A percentile compares a stretch with the other conserved stretches of the same genome.
phyloP scores from a whole-genome alignment of 306 rosid species.

The Psophocarpus tetragonolobus region DNA sequence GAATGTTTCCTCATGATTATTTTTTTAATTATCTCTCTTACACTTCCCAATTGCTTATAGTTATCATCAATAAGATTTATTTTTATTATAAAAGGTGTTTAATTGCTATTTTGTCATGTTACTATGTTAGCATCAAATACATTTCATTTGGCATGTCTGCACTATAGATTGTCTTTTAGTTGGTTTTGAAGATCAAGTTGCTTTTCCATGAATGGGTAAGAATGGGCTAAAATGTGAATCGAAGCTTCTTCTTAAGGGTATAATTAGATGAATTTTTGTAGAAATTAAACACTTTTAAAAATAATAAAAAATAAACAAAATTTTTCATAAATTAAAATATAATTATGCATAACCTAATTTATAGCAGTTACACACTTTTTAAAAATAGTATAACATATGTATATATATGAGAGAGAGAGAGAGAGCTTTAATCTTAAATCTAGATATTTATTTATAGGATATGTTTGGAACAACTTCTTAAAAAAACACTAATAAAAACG shows the following conservation, averaged over 20 bases:
- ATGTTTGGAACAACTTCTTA: too few relatives aligned
- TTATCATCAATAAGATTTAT: background rate
- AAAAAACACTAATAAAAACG: too few relatives aligned
- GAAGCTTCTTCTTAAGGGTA: background rate
- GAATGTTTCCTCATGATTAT: conserved; percentile 17
- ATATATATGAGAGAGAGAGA: too few relatives aligned
- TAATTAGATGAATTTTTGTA: too few relatives aligned
- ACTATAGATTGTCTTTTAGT: background rate
- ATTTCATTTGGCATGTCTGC: background rate
- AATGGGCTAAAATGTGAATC: background rate
- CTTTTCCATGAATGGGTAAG: background rate
- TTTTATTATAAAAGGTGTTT: background rate
- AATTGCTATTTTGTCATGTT: background rate
- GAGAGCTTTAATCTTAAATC: too few relatives aligned
- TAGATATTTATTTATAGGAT: too few relatives aligned
- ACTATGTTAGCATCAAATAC: background rate
- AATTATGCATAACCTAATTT: too few relatives aligned
- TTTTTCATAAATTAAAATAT: too few relatives aligned
- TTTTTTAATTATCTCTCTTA: conserved; percentile 3
- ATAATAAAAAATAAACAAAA: too few relatives aligned
- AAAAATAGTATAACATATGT: too few relatives aligned
- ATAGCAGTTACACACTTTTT: too few relatives aligned
- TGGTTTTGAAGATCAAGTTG: background rate
- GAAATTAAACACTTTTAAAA: too few relatives aligned
- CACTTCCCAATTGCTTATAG: background rate